Evolutionary conservation across 139 green algal genomes (phyloP).

Genomic region (Coelastrella sp.): DNA sequence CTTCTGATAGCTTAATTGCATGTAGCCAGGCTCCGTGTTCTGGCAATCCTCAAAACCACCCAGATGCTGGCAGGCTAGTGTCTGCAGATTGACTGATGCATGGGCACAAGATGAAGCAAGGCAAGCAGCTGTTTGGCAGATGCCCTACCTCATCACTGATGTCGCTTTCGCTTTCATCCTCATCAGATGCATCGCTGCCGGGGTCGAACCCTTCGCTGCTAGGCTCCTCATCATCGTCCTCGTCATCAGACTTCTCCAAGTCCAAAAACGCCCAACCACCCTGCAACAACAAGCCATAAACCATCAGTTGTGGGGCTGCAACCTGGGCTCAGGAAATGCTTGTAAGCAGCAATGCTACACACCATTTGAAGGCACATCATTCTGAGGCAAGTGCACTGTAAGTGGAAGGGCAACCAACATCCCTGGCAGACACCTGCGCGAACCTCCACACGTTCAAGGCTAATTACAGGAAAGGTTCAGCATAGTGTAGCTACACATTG

Average conservation of each 20-base stretch:
- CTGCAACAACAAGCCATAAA: conserved; percentile 39
- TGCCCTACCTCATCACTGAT: conserved; percentile 36
- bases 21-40: no score
- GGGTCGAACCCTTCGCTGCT: conserved; percentile 81
- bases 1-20: no score
- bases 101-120: background rate
- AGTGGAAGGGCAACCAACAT: background rate
- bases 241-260: conserved; percentile 84
- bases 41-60: no score
- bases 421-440: background rate
- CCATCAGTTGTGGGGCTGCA: background rate
- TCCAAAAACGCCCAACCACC: conserved; percentile 99
- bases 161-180: conserved; percentile 28
- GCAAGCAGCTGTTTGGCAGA: background rate
- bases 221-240: conserved; percentile 80
- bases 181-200: conserved; percentile 67
- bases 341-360: background rate
- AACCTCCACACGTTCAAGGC: background rate
- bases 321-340: background rate
- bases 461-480: no score
- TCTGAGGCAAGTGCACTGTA: background rate
- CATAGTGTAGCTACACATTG: no score
- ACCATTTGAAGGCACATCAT: background rate
- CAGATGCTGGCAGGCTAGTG: no score
- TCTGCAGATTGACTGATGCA: no score